Evolutionary conservation across 768 basidiomycete genomes (phyloP).

Genomic region (Asterophora lycoperdoides): DNA sequence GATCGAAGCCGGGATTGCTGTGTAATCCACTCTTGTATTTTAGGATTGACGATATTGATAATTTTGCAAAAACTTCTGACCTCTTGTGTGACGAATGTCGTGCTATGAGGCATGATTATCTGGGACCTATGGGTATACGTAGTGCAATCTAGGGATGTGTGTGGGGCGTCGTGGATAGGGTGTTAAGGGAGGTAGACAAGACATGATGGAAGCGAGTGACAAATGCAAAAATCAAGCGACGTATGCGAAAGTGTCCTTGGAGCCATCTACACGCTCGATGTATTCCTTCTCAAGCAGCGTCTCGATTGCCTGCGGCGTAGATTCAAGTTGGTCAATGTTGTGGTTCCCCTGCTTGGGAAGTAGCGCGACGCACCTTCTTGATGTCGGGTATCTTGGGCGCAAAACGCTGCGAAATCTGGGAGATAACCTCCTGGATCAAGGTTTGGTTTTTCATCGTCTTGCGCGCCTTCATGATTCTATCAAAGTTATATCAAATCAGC

Average conservation of each 20-base stretch:
- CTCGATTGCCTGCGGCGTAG: constrained; percentile 72
- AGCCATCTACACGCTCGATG: constrained; percentile 92
- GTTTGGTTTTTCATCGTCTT: constrained; percentile 96
- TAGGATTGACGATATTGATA: background rate
- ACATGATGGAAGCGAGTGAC: background rate
- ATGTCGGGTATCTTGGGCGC: constrained; percentile 95
- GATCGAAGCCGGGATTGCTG: constrained; percentile 60
- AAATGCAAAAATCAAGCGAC: constrained; percentile 44
- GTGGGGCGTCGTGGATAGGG: background rate
- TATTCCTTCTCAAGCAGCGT: constrained; percentile 96
- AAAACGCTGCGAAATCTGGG: constrained; percentile 85
- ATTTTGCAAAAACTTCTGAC: no score
- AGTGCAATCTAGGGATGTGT: constrained; percentile 8
- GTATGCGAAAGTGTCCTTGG: constrained; percentile 83
- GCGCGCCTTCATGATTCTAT: constrained; percentile 90
- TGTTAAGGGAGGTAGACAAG: no score
- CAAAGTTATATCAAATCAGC: constrained; percentile 1
- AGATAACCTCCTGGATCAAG: constrained; percentile 86
- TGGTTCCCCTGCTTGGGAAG: background rate
- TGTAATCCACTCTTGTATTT: constrained; percentile 25
- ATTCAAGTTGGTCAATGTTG: constrained; percentile 7
- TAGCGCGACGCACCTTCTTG: constrained; percentile 68
- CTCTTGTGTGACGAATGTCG: no score
- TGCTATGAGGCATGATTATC: no score
- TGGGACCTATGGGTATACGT: constrained; percentile 7